These are phyloP conservation scores for Suillus clintonianus DNA, from an alignment of 768 basidiomycete species.

Conservation along the genomic window DNA sequence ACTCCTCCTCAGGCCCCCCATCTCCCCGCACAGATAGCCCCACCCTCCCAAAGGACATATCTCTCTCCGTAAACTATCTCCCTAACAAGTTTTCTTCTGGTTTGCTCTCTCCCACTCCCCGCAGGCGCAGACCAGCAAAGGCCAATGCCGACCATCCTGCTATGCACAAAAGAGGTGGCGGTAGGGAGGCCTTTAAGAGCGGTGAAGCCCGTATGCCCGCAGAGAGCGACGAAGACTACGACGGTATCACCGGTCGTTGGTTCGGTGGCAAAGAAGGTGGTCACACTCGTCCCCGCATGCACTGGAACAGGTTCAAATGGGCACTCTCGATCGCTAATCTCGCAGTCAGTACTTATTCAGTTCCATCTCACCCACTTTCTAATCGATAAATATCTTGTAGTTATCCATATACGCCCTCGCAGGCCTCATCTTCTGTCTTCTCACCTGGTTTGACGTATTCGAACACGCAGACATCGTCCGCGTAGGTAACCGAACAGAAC, in stretches of 20 bases:
- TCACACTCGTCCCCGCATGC: constrained; percentile 42
- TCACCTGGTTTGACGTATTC: constrained; percentile 81
- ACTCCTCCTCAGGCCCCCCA: constrained; percentile 15
- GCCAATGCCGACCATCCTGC: constrained; percentile 26
- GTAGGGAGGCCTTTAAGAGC: constrained; percentile 62
- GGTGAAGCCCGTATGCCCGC: constrained; percentile 55
- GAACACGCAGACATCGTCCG: constrained; percentile 68
- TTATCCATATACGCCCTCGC: constrained; percentile 62
- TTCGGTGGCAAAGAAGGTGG: constrained; percentile 43
- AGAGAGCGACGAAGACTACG: constrained; percentile 57
- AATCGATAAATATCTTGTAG: constrained; percentile 26
- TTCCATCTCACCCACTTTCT: neutral
- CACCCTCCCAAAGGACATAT: constrained; percentile 18
- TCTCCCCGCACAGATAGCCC: constrained; percentile 14
- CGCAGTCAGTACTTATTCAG: neutral
- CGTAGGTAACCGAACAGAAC: constrained; percentile 66
- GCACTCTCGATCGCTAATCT: constrained; percentile 54
- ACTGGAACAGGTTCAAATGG: constrained; percentile 91
- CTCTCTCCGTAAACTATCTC: constrained; percentile 71
- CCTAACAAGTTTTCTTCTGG: constrained; percentile 70
- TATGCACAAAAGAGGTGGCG: constrained; percentile 67
- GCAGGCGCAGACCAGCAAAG: constrained; percentile 34
- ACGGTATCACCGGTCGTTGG: constrained; percentile 39
- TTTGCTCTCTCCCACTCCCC: constrained; percentile 43
- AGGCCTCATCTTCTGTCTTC: constrained; percentile 63